phyloP scores from a whole-genome alignment of 1,284 basidiomycete species.

The Chalciporus piperatoides region DNA sequence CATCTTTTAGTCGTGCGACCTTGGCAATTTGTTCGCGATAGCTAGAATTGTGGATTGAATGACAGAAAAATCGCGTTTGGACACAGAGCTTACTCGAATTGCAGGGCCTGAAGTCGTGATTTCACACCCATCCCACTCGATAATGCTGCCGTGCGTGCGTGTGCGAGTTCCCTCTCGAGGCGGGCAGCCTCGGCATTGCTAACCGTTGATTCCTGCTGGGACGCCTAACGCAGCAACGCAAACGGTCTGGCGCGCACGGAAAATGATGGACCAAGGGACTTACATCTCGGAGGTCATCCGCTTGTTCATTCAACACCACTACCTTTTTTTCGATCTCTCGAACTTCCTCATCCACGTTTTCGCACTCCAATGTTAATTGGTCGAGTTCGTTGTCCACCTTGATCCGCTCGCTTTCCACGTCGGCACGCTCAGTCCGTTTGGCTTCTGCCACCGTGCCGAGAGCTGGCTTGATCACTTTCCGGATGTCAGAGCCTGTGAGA shows the following conservation, averaged over 20 bases:
- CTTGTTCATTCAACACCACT: slow-evolving; percentile 63
- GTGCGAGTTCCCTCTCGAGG: slow-evolving; percentile 64
- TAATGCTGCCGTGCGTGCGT: slow-evolving; percentile 69
- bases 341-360: slow-evolving; percentile 72
- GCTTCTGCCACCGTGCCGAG: slow-evolving; percentile 66
- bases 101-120: slow-evolving; percentile 66
- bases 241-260: slow-evolving; percentile 6
- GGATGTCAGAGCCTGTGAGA: slow-evolving; percentile 60
- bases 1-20: slow-evolving; percentile 65
- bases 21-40: slow-evolving; percentile 75
- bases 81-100: slow-evolving; percentile 46
- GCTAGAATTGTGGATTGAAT: slow-evolving; percentile 36
- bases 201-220: slow-evolving; percentile 64
- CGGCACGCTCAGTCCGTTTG: slow-evolving; percentile 62
- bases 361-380: slow-evolving; percentile 69
- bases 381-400: slow-evolving; percentile 78
- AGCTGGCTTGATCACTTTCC: slow-evolving; percentile 67
- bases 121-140: slow-evolving; percentile 75
- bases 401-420: slow-evolving; percentile 69
- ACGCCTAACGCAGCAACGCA: slow-evolving; percentile 44
- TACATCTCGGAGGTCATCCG: slow-evolving; percentile 74
- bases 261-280: slow-evolving; percentile 27
- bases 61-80: neutral
- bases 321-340: slow-evolving; percentile 67
- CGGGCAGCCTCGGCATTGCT: slow-evolving; percentile 59